Evolutionary conservation across 2,329 filamentous ascomycete species (phyloP).

Genomic region (Meredithiella fracta): DNA sequence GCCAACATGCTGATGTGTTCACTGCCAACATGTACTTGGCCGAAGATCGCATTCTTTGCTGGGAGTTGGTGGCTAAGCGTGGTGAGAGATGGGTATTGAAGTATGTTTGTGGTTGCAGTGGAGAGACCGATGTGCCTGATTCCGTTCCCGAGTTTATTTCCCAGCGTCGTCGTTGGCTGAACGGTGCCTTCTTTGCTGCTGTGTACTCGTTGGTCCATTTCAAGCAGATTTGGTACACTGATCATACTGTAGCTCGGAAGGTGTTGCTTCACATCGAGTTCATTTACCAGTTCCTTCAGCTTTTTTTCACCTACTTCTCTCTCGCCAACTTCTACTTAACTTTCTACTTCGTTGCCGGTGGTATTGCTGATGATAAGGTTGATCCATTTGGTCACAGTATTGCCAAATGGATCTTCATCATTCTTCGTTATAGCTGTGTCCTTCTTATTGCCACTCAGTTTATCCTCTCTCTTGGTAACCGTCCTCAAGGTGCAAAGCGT

Average conservation of each 20-base stretch:
- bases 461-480: constrained; percentile 88
- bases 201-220: constrained; percentile 96
- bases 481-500: constrained; percentile 83
- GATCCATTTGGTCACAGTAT: constrained; percentile 88
- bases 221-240: constrained; percentile 79
- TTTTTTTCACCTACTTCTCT: constrained; percentile 94
- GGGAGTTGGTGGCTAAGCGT: constrained; percentile 90
- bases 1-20: constrained; percentile 90
- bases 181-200: constrained; percentile 95
- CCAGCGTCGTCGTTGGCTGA: constrained; percentile 89
- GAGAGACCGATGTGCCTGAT: constrained; percentile 95
- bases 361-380: constrained; percentile 57
- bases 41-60: constrained; percentile 96
- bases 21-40: constrained; percentile 99
- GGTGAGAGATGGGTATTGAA: constrained; percentile 94
- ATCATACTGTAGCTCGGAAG: constrained; percentile 80
- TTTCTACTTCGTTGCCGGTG: constrained; percentile 95
- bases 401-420: constrained; percentile 67
- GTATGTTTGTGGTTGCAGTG: constrained; percentile 90
- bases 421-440: constrained; percentile 71
- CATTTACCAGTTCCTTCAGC: constrained; percentile 79
- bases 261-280: constrained; percentile 88
- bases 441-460: constrained; percentile 89
- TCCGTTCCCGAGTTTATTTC: constrained; percentile 92
- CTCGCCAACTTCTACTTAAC: constrained; percentile 98